A percentile compares a stretch with the other conserved stretches of the same genome.
phyloP scores from a whole-genome alignment of 129 eudicot species.

The Flaveria bidentis region DNA sequence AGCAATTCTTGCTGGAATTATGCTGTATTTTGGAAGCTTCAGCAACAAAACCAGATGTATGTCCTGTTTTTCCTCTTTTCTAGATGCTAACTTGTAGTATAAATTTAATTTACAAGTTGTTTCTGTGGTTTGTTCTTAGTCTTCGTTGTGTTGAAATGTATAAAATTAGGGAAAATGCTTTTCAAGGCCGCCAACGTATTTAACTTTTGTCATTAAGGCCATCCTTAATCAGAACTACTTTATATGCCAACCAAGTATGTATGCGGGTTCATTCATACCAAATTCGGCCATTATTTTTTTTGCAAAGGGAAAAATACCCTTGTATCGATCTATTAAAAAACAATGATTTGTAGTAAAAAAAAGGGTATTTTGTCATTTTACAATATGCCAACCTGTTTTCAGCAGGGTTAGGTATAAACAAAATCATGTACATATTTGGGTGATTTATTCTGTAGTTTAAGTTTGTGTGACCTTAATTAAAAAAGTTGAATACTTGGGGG shows the following conservation, averaged over 20 bases:
- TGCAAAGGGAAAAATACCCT: background rate
- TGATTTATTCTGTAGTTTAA: background rate
- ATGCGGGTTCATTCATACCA: background rate
- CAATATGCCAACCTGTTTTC: background rate
- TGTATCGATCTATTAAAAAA: background rate
- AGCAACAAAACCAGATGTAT: conserved; percentile 66
- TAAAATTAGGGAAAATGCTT: conserved; percentile 7
- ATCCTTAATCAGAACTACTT: background rate
- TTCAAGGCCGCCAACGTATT: conserved; percentile 3
- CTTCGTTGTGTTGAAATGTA: conserved; percentile 12
- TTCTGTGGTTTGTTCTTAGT: conserved; percentile 19
- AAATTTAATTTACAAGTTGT: conserved; percentile 7
- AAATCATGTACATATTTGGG: background rate
- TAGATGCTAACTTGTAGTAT: conserved; percentile 2
- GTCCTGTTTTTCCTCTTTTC: conserved; percentile 32
- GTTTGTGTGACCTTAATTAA: background rate
- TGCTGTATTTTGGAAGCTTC: conserved; percentile 94
- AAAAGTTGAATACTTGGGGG: background rate
- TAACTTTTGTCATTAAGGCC: background rate
- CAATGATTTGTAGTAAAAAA: background rate
- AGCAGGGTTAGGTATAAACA: background rate
- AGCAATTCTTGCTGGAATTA: conserved; percentile 78
- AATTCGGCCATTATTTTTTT: background rate
- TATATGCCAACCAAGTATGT: conserved; percentile 1
- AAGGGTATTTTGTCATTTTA: background rate